Evolutionary conservation across 257 asterid genomes (phyloP).

Genomic region (Thymus mandschuricus): DNA sequence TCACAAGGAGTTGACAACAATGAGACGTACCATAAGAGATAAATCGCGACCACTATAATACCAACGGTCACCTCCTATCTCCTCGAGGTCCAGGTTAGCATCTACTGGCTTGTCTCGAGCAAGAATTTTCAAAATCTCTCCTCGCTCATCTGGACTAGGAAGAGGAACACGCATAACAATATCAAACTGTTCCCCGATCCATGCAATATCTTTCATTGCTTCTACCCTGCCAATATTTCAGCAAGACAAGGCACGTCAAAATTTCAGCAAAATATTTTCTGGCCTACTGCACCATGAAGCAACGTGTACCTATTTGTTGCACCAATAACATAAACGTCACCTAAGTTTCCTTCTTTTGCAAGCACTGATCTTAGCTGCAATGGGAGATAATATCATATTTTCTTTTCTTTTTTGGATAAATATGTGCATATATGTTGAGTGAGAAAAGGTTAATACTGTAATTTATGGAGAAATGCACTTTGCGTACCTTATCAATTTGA

Average conservation of each 20-base stretch:
- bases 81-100: slow-evolving; percentile 59
- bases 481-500: no score
- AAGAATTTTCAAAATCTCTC: slow-evolving; percentile 69
- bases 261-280: background rate
- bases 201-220: slow-evolving; percentile 41
- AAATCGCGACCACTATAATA: no score
- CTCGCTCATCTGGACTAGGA: slow-evolving; percentile 77
- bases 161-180: slow-evolving; percentile 71
- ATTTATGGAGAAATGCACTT: no score
- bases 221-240: slow-evolving; percentile 48
- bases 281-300: background rate
- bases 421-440: no score
- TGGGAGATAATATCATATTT: slow-evolving; percentile 7
- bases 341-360: slow-evolving; percentile 53
- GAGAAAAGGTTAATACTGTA: no score
- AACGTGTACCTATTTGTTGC: slow-evolving; percentile 76
- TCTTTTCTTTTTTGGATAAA: no score
- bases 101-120: slow-evolving; percentile 61
- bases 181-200: background rate
- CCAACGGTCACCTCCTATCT: slow-evolving; percentile 52
- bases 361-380: slow-evolving; percentile 45
- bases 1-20: no score
- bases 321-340: slow-evolving; percentile 80
- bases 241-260: background rate
- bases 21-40: no score